Conservation (phyloP, 306 rosid genomes). For the Arachis stenosperma region DNA sequence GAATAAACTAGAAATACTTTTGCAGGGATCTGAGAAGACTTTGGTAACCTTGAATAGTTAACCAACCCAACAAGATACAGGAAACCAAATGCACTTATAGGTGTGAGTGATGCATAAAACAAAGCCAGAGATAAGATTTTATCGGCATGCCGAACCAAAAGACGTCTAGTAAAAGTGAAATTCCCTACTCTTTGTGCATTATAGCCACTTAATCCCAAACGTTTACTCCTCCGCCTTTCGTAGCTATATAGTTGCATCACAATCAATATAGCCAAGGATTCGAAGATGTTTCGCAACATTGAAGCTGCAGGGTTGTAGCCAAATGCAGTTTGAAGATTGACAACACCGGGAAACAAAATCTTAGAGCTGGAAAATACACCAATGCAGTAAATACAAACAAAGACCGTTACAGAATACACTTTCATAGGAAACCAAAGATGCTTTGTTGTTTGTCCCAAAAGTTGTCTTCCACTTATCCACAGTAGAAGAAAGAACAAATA, state of each 20-base stretch:
- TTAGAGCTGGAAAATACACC: conserved; percentile 68
- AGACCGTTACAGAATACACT: conserved; percentile 72
- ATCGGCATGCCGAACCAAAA: conserved; percentile 76
- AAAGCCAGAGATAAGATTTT: conserved; percentile 73
- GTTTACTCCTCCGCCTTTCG: conserved; percentile 80
- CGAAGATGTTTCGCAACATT: conserved; percentile 66
- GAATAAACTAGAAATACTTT: conserved; percentile 76
- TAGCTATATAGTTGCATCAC: conserved; percentile 95
- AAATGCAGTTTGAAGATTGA: conserved; percentile 66
- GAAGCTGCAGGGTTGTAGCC: conserved; percentile 76
- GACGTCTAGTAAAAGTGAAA: conserved; percentile 60
- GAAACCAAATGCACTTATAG: conserved; percentile 82
- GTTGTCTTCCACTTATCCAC: conserved; percentile 92
- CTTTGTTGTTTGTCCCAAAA: conserved; percentile 67
- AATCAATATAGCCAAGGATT: conserved; percentile 81
- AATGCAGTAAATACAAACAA: conserved; percentile 72
- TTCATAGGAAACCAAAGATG: conserved; percentile 90
- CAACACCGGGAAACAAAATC: conserved; percentile 56
- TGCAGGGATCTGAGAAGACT: conserved; percentile 73
- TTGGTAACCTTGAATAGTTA: conserved; percentile 69
- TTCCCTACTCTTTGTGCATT: conserved; percentile 47
- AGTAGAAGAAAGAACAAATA: conserved; percentile 81
- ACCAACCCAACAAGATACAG: conserved; percentile 81
- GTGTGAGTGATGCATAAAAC: conserved; percentile 84
- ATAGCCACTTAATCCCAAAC: conserved; percentile 50